These are phyloP conservation scores for Infundibulicybe gibba DNA, from an alignment of 768 basidiomycete genomes.

Conservation along the genomic window DNA sequence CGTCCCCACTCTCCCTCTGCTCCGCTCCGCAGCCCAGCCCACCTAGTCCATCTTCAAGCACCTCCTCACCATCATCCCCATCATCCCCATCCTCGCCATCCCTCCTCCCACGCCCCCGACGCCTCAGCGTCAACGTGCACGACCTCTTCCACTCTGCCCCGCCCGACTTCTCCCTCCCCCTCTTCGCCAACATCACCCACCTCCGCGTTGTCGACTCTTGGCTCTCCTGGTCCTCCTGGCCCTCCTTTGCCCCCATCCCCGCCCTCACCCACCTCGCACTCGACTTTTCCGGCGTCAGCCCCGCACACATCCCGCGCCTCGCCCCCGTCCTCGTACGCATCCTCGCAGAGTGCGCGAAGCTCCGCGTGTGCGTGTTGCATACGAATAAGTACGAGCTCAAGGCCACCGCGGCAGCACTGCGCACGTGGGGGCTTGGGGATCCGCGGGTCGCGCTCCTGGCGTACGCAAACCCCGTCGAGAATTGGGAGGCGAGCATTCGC, in stretches of 20 bases:
- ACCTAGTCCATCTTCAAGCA: too few species aligned
- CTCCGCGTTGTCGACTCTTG: neutral
- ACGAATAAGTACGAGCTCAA: neutral
- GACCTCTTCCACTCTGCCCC: neutral
- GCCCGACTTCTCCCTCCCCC: neutral
- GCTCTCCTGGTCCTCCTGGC: neutral
- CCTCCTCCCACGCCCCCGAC: neutral
- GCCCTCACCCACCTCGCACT: neutral
- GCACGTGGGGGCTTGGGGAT: neutral
- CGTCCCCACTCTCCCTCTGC: neutral
- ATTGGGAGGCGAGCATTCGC: neutral
- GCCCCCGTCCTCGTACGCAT: neutral
- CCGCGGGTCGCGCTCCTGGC: neutral
- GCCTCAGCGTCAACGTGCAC: neutral
- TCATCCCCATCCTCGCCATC: too few species aligned
- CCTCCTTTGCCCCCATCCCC: neutral
- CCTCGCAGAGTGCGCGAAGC: neutral
- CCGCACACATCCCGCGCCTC: neutral
- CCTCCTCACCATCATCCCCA: too few species aligned
- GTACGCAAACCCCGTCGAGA: neutral
- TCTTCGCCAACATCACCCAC: neutral
- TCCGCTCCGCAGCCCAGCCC: neutral
- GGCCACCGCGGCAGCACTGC: neutral
- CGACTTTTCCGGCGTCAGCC: neutral
- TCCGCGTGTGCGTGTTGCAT: neutral